Base-by-base conservation (phyloP, 2,329 filamentous ascomycete genomes). In the Alternaria gansuensis region DNA sequence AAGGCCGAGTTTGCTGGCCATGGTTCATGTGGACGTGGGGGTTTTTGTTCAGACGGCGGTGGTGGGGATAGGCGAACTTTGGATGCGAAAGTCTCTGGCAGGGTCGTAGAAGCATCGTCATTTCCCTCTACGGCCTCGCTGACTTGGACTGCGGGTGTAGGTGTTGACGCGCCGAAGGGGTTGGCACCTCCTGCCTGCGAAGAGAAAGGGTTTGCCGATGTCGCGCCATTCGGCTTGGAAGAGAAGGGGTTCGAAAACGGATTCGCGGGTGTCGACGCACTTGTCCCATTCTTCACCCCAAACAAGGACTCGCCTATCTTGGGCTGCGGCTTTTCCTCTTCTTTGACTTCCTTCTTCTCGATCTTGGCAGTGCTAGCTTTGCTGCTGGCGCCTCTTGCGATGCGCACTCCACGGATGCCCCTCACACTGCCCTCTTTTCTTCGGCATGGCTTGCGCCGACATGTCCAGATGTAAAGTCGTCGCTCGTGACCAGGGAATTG, bases 401-500 rank as follows among this genome's bases (percentile, higher is more conserved):
- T 78, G 28, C 87, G 85, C 17, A 91, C 83, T 3, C 88, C 90
- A 59, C 94, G 83, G 39, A 97, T 74, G 0, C 85, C 90, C 28
- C 93, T 86, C 57, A 97, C 84, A 74, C 90, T 94, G 1, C 95
- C 95, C 21, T 89, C 85, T 71, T 92, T 94, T 63, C 93, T 85
- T 70, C 91, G 87, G 75, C 95, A 99, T 10, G 87, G 82, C 76
- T 91, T 91, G 65, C 87, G 85, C 59, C 88, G 85, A 77, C 95
- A 99, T 17, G 86, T 86, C 76, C 96, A 93, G 11, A 99, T 83
- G 73, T 97, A 98, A 17, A 99, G 76, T 62, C 94, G 87, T 67
- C 95, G 85, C 72, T 97, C 92, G 78, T 98, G 92, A 55, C 89
- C 88, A 2, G 93, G 90, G 72, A 97, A 97, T 48, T 87, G 85